Conservation (phyloP, 345 rosid species). For the Fremontodendron californicum region DNA sequence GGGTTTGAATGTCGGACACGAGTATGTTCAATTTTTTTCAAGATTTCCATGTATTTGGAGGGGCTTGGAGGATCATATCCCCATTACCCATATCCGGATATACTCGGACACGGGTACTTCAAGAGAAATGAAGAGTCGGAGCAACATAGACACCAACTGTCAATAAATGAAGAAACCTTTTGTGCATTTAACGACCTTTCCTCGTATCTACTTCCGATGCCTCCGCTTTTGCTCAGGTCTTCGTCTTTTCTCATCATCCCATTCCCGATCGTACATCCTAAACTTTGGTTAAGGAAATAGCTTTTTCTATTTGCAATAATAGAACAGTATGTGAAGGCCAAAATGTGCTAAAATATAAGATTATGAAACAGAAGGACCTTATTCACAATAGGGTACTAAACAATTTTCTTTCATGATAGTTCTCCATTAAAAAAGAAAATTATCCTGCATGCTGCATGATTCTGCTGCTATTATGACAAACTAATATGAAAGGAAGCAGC, state of each 20-base stretch:
- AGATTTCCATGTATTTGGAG: too few species aligned
- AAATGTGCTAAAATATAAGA: background rate
- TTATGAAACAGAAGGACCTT: background rate
- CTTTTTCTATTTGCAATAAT: background rate
- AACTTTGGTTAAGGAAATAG: constrained; percentile 44
- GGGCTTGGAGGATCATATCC: too few species aligned
- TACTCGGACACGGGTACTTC: too few species aligned
- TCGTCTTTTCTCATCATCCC: constrained; percentile 98
- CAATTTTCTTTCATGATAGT: background rate
- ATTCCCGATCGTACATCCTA: constrained; percentile 40
- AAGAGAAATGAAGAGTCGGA: too few species aligned
- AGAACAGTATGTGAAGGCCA: background rate
- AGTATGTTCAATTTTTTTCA: too few species aligned
- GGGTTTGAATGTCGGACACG: too few species aligned
- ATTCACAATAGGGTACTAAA: background rate
- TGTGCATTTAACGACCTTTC: background rate
- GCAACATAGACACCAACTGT: background rate
- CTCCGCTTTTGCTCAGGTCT: constrained; percentile 90
- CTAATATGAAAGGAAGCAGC: background rate
- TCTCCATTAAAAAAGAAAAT: background rate
- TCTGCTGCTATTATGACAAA: background rate
- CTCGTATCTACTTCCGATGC: constrained; percentile 63
- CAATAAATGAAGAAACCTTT: background rate
- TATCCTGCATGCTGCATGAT: background rate
- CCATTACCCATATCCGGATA: too few species aligned